These are phyloP conservation scores for Akanthomyces muscarius DNA, from an alignment of 2,329 filamentous ascomycete genomes.

Conservation along the genomic window DNA sequence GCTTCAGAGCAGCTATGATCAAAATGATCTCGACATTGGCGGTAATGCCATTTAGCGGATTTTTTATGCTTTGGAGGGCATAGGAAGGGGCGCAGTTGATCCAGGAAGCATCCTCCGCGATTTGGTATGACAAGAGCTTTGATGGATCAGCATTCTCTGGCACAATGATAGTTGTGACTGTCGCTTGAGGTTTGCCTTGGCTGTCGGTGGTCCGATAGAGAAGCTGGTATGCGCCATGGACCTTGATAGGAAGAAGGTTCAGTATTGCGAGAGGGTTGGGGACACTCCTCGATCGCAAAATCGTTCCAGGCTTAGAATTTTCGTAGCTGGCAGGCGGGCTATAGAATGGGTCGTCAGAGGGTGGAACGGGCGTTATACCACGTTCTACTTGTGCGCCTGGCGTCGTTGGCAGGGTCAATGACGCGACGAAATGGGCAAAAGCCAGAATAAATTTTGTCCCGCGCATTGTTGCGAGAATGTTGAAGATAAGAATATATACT, in stretches of 20 bases:
- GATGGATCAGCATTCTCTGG: neutral
- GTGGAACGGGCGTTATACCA: slow-evolving; percentile 8
- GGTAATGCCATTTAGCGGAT: slow-evolving; percentile 14
- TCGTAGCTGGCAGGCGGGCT: slow-evolving; percentile 22
- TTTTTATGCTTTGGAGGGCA: slow-evolving; percentile 19
- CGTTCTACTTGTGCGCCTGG: neutral
- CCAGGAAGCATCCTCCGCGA: slow-evolving; percentile 33
- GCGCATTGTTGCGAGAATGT: no score
- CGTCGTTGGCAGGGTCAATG: no score
- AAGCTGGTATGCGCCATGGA: neutral
- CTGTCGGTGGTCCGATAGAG: slow-evolving; percentile 8
- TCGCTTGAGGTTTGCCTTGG: slow-evolving; percentile 20
- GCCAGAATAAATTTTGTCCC: no score
- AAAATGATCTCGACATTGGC: slow-evolving; percentile 27
- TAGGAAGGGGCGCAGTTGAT: slow-evolving; percentile 36
- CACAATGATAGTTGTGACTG: neutral
- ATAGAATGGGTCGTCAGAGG: slow-evolving; percentile 26
- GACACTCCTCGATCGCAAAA: slow-evolving; percentile 23
- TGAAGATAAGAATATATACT: no score
- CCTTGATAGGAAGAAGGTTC: neutral
- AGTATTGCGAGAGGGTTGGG: neutral
- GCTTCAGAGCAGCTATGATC: slow-evolving; percentile 14
- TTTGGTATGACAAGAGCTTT: slow-evolving; percentile 35
- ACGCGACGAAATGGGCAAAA: no score
- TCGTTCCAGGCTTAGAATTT: slow-evolving; percentile 21